phyloP scores from a whole-genome alignment of 2,329 filamentous ascomycete species.

The Penicillium sp. region DNA sequence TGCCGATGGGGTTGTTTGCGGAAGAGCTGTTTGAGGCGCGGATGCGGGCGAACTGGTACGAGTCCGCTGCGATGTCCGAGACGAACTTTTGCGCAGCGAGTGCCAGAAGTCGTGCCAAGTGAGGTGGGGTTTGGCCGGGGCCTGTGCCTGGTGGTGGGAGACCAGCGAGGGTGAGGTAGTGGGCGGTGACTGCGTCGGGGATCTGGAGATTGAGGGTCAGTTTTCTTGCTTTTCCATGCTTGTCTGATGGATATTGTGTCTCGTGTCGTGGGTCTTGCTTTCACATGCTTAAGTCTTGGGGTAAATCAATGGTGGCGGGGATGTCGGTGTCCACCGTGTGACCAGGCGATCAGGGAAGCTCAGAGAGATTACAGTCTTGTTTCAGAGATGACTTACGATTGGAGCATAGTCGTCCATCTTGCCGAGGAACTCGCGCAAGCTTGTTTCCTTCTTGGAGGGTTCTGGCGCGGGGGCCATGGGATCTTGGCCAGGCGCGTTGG shows the following conservation, averaged over 20 bases:
- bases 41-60: conserved; percentile 96
- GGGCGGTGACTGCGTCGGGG: conserved; percentile 93
- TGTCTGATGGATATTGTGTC: not conserved
- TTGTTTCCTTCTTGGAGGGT: conserved; percentile 84
- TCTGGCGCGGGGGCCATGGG: conserved; percentile 50
- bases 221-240: not conserved
- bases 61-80: conserved; percentile 92
- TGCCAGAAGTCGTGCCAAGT: conserved; percentile 86
- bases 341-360: conserved; percentile 1
- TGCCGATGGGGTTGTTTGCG: conserved; percentile 87
- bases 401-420: conserved; percentile 99
- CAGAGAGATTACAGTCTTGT: not conserved
- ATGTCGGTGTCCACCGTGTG: not conserved
- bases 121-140: conserved; percentile 71
- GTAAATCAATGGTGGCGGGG: not conserved
- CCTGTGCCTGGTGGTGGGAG: conserved; percentile 83
- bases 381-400: conserved; percentile 62
- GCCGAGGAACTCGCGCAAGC: conserved; percentile 82
- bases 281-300: not conserved
- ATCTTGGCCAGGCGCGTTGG: conserved; percentile 30
- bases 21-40: conserved; percentile 84
- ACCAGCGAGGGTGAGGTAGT: conserved; percentile 94
- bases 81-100: conserved; percentile 99
- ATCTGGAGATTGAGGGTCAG: conserved; percentile 60
- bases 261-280: not conserved